Base-by-base conservation (phyloP, 345 rosid species). In the Trapa incisa region DNA sequence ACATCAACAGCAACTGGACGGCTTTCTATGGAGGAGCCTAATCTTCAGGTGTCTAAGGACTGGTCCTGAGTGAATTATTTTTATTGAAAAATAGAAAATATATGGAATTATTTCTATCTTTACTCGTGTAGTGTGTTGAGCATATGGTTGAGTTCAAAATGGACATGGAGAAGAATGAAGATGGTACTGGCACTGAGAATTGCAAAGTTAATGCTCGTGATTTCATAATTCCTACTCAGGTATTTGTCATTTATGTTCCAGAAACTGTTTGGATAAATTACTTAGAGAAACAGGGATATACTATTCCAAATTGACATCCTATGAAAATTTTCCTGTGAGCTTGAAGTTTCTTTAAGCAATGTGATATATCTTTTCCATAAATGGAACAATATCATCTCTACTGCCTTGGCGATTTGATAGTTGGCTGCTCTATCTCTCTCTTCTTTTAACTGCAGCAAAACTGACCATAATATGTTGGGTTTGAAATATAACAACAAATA, bases 11-110 rank as follows among this genome's bases (percentile, higher is more conserved):
- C 97, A 61, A 93, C 98, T 47, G 98, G 98, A 64, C 77, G 98
- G 65, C 85, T 93, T 75, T 93, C 98, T 76, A 93, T 91, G 83
- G 98, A 93, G 80, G 98, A 93, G 79, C 98, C 98, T 71, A 93
- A 93, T 83, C 97, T 93, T 79, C 98, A 93, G 92, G 98, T 93
- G 69, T 37, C 52, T 69, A 65, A 62, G 53, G 54, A 15, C 69
- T 22, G 29, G 29, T 22, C 29, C 29, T 22, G 29, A 22, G 29
- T 22, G 29, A 22, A 22, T 22, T 22, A 22, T 22, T 22, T 22
- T 22, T 22, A 29, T 37, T 45, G 11, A 45, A 33, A 37, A 32
- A 32, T 32, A 33, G 1, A 35, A 54, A 7, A 54, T 54, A 5
- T 54, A 35, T 11, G 1, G 16, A 58, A 22, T 57, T 58, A 58